Evolutionary conservation across 352 stramenopile species (phyloP).

Genomic region (Phytophthora crassamura): DNA sequence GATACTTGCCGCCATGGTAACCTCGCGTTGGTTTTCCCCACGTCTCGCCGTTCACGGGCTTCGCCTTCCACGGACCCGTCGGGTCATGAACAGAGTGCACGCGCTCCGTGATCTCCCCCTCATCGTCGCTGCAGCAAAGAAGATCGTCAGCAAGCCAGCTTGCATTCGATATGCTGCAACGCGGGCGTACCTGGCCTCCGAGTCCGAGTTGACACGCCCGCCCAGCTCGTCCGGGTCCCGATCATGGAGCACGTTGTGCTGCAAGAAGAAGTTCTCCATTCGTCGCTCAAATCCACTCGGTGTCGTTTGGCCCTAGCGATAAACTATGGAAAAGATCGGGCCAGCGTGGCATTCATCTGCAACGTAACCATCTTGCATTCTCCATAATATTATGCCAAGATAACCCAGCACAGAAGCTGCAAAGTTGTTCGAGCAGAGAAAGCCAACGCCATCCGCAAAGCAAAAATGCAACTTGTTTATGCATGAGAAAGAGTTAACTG

Average conservation of each 20-base stretch:
- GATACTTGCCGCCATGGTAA: conserved; percentile 34
- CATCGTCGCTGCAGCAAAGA: conserved; percentile 39
- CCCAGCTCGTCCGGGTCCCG: conserved; percentile 73
- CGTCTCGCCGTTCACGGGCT: conserved; percentile 40
- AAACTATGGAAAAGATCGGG: conserved; percentile 24
- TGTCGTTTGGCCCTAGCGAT: conserved; percentile 15
- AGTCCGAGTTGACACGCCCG: conserved; percentile 67
- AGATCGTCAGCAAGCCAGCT: conserved; percentile 4
- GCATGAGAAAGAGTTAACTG: conserved; percentile 35
- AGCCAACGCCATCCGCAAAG: conserved; percentile 10
- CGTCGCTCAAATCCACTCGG: conserved; percentile 18
- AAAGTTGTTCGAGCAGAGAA: conserved; percentile 1
- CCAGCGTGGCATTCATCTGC: conserved; percentile 5
- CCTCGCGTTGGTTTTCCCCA: conserved; percentile 55
- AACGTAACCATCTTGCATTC: conserved; percentile 1
- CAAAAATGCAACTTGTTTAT: conserved; percentile 35
- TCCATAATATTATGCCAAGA: no score
- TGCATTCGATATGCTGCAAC: neutral
- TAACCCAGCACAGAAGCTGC: neutral
- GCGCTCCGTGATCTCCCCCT: conserved; percentile 63
- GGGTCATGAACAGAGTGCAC: conserved; percentile 76
- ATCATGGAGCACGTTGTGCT: conserved; percentile 79
- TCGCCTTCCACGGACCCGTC: conserved; percentile 74
- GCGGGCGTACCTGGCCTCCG: conserved; percentile 60
- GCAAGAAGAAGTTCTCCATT: conserved; percentile 88